Conservation (phyloP, 768 basidiomycete genomes). For the Sutorius australiensis region DNA sequence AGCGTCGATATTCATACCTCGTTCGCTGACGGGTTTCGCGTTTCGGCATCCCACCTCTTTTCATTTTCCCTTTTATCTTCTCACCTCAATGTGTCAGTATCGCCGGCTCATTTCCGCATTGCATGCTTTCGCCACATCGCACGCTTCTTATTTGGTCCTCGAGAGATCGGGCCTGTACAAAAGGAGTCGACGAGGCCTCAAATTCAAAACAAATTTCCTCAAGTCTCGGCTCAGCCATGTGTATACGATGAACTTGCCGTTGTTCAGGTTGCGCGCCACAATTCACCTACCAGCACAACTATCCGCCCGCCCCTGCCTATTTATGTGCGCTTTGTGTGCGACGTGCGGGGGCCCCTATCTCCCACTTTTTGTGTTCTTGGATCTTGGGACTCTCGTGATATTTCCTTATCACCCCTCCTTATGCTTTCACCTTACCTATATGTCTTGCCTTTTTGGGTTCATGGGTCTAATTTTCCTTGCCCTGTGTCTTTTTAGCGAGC, state of each 20-base stretch:
- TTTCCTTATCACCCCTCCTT: constrained; percentile 16
- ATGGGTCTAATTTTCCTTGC: constrained; percentile 20
- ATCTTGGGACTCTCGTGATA: constrained; percentile 35
- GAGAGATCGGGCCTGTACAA: constrained; percentile 36
- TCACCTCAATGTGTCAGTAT: constrained; percentile 42
- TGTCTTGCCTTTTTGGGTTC: constrained; percentile 23
- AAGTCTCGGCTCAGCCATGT: constrained; percentile 31
- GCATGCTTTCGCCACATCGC: constrained; percentile 42
- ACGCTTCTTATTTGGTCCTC: constrained; percentile 34
- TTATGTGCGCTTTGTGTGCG: constrained; percentile 28
- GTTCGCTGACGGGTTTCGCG: constrained; percentile 30
- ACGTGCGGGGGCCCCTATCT: constrained; percentile 28
- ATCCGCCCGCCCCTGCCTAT: constrained; percentile 29
- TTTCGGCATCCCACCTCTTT: constrained; percentile 23
- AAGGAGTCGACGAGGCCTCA: constrained; percentile 34
- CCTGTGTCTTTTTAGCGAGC: constrained; percentile 29
- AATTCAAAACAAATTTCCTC: constrained; percentile 25
- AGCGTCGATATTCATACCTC: constrained; percentile 47
- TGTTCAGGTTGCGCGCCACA: constrained; percentile 25
- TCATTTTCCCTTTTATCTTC: constrained; percentile 25
- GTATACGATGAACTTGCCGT: constrained; percentile 27
- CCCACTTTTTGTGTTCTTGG: constrained; percentile 38
- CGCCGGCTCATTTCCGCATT: constrained; percentile 34
- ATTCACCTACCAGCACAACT: constrained; percentile 18
- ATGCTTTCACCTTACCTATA: constrained; percentile 17